phyloP scores from a whole-genome alignment of 495 filamentous ascomycete species.

The Podospora pseudopauciseta region DNA sequence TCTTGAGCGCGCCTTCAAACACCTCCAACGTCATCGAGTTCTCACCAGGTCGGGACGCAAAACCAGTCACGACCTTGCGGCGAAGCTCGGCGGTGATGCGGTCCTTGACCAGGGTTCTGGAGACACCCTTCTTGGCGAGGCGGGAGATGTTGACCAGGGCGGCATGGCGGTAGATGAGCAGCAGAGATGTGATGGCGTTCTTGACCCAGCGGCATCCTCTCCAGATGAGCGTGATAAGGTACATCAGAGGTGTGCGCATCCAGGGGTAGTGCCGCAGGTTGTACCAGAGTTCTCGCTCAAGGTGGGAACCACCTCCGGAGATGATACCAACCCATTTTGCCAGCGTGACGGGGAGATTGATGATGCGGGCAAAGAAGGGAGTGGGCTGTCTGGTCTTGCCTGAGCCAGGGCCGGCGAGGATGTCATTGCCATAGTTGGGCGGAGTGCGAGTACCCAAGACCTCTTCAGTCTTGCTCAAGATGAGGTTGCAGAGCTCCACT shows the following conservation, averaged over 20 bases:
- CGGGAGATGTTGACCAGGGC: slow-evolving; percentile 23
- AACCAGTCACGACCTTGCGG: slow-evolving; percentile 23
- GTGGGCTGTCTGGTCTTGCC: not conserved
- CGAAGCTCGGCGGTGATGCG: slow-evolving; percentile 21
- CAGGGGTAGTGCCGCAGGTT: slow-evolving; percentile 12
- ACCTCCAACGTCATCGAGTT: slow-evolving; percentile 15
- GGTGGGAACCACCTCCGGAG: slow-evolving; percentile 21
- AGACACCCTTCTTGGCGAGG: slow-evolving; percentile 22
- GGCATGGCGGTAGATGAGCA: slow-evolving; percentile 25
- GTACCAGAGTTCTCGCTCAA: slow-evolving; percentile 31
- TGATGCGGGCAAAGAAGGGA: slow-evolving; percentile 7
- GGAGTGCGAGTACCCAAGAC: not conserved
- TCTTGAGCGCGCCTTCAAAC: slow-evolving; percentile 10
- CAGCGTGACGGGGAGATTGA: slow-evolving; percentile 10
- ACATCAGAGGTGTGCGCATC: slow-evolving; percentile 8
- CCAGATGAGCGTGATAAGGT: slow-evolving; percentile 18
- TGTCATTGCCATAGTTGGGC: not conserved
- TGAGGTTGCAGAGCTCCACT: slow-evolving; percentile 8
- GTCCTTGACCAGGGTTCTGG: slow-evolving; percentile 18
- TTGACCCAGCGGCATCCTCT: slow-evolving; percentile 17
- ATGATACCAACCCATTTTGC: slow-evolving; percentile 28
- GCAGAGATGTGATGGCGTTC: slow-evolving; percentile 21
- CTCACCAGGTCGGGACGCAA: slow-evolving; percentile 11
- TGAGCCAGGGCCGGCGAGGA: not conserved
- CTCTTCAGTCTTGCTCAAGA: slow-evolving; percentile 11